phyloP scores from a whole-genome alignment of 768 basidiomycete genomes.

The Pholiota molesta region DNA sequence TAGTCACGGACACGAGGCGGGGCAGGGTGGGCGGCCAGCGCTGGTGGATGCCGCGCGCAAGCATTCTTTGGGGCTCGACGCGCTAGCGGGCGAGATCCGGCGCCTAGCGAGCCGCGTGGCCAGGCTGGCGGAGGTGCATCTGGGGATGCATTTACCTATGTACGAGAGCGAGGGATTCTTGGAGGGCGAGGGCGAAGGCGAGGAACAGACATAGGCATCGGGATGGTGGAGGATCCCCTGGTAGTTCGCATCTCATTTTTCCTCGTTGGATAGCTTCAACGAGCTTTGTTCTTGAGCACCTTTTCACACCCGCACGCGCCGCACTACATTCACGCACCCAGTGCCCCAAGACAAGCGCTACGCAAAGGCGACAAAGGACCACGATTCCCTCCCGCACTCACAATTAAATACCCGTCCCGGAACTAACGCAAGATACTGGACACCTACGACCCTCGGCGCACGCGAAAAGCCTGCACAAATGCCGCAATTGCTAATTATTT shows the following conservation, averaged over 20 bases:
- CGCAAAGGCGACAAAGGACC: no score
- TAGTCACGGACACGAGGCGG: neutral
- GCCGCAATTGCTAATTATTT: no score
- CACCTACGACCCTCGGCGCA: no score
- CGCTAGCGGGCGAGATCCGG: slow-evolving; percentile 69
- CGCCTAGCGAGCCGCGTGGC: slow-evolving; percentile 72
- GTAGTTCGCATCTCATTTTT: neutral
- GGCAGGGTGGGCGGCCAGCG: no score
- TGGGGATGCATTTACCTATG: slow-evolving; percentile 74
- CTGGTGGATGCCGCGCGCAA: slow-evolving; percentile 15
- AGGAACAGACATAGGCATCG: neutral
- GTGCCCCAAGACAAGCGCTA: no score
- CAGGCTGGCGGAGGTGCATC: slow-evolving; percentile 72
- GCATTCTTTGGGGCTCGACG: slow-evolving; percentile 66
- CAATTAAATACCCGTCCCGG: no score
- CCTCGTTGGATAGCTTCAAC: neutral
- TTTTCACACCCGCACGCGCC: no score
- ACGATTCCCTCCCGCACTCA: no score
- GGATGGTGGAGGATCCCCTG: neutral
- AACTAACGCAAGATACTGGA: no score
- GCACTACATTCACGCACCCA: no score
- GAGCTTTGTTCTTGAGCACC: no score
- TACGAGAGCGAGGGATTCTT: slow-evolving; percentile 70
- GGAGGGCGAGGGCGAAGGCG: neutral
- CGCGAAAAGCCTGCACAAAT: no score